A percentile compares a stretch with the other conserved stretches of the same genome.
Conservation (phyloP, 345 rosid species). For the Brassica nigra region DNA sequence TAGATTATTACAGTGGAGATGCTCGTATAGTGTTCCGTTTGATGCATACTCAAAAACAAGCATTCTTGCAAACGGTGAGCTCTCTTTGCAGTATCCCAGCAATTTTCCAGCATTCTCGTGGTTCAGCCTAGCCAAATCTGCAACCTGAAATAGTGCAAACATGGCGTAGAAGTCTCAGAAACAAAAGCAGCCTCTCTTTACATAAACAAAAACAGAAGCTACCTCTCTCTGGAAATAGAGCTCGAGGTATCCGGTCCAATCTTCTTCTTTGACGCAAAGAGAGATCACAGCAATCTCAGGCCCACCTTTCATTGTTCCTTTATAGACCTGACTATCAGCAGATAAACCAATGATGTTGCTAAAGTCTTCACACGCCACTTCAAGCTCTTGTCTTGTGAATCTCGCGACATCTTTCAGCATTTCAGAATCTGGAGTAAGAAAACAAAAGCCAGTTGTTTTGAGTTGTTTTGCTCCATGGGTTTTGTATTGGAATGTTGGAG, state of each 20-base stretch:
- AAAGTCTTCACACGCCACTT: conserved; percentile 98
- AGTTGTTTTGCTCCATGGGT: conserved; percentile 1
- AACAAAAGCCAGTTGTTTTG: background rate
- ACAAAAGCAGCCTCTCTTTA: background rate
- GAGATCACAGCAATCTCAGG: conserved; percentile 97
- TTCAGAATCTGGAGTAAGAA: conserved; percentile 69
- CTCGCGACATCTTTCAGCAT: conserved; percentile 76
- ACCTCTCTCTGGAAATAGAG: conserved; percentile 97
- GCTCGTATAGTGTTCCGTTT: conserved; percentile 91
- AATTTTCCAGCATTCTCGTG: conserved; percentile 79
- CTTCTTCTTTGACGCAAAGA: conserved; percentile 80
- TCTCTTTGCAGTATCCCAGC: conserved; percentile 89
- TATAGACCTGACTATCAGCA: conserved; percentile 88
- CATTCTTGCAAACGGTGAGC: conserved; percentile 85
- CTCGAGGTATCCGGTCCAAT: conserved; percentile 92
- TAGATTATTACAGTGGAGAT: conserved; percentile 78
- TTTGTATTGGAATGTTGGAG: conserved; percentile 10
- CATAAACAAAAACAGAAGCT: background rate
- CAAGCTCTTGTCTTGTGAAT: conserved; percentile 91
- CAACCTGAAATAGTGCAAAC: conserved; percentile 61
- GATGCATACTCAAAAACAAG: conserved; percentile 94
- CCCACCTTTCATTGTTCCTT: conserved; percentile 87
- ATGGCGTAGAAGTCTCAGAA: conserved; percentile 20
- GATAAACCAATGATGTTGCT: conserved; percentile 97
- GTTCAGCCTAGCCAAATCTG: conserved; percentile 88